Evolutionary conservation across 1,139 yeast genomes (phyloP), one percentile per base, ranked within the genome.

Genomic region (Petasospora rhodanensis): DNA sequence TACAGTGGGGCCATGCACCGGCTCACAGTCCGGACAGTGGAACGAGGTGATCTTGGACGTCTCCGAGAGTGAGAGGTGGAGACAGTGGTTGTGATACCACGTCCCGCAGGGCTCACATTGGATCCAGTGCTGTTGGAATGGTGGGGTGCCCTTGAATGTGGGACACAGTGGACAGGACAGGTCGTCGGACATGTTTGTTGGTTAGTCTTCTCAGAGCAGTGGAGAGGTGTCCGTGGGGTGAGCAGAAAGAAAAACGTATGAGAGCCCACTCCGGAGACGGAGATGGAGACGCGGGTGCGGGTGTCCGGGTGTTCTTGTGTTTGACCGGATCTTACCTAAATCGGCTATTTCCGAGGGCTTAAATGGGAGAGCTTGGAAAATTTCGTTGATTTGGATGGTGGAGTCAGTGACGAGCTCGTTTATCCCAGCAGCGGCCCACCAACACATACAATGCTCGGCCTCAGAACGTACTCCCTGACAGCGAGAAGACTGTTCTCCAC

Each of bases 31-130:
- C 0, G 52, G 46, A 49, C 93, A 82, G 46, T 80, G 85, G 52
- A 63, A 82, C 24, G 62, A 54, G 15, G 63, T 59, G n/a, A 79
- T 59, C 14, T 55, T 53, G 10, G 58, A 53, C 2, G 73, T 58
- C 10, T 67, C 67, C 2, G 55, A 46, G 2, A 52, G 42, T 0
- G 67, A 45, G 17, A 78, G 45, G 0, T 56, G 47, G 4, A 76
- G 50, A 53, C 93, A 82, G 6, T 47, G 50, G 11, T 61, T 52
- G 51, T 82, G 93, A 51, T 54, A 77, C 91, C 91, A 80, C 35
- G 59, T 63, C 11, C 59, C 47, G 52, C 93, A 82, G 4, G 54
- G 49, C 22, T 73, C 79, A 51, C 93, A 82, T 37, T 68, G 74
- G 10, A 81, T 60, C 91, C 89, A 80, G 34, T 51, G 37, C 34